phyloP scores from a whole-genome alignment of 1,284 basidiomycete species.

The Ganoderma multipileum region DNA sequence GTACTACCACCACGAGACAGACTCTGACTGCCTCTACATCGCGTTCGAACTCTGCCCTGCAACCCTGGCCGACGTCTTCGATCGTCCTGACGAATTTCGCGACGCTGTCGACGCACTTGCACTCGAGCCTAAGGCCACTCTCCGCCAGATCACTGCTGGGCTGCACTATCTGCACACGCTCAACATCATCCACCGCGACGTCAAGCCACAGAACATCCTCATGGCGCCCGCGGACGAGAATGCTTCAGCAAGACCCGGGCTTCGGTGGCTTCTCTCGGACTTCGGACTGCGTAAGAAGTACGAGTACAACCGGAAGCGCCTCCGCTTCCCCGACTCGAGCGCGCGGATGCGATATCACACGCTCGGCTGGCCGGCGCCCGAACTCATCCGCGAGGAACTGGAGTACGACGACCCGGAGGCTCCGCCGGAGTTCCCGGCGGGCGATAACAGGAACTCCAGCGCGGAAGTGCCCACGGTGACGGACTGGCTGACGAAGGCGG shows the following conservation, averaged over 20 bases:
- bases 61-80: slow-evolving; percentile 92
- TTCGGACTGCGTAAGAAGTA: slow-evolving; percentile 94
- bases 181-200: slow-evolving; percentile 97
- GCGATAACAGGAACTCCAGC: slow-evolving; percentile 54
- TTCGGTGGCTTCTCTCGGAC: slow-evolving; percentile 91
- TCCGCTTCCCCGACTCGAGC: slow-evolving; percentile 69
- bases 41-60: slow-evolving; percentile 97
- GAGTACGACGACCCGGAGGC: slow-evolving; percentile 82
- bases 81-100: slow-evolving; percentile 77
- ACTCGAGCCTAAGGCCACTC: slow-evolving; percentile 88
- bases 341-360: slow-evolving; percentile 88
- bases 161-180: slow-evolving; percentile 91
- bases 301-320: slow-evolving; percentile 93
- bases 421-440: slow-evolving; percentile 59
- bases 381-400: slow-evolving; percentile 91
- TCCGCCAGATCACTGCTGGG: slow-evolving; percentile 89
- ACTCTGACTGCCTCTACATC: slow-evolving; percentile 94
- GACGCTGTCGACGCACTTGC: slow-evolving; percentile 59
- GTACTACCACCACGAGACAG: slow-evolving; percentile 96
- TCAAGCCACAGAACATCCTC: slow-evolving; percentile 98
- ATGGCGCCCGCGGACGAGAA: slow-evolving; percentile 65
- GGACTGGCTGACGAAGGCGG: slow-evolving; percentile 86
- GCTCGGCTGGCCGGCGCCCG: slow-evolving; percentile 94
- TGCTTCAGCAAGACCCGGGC: slow-evolving; percentile 48
- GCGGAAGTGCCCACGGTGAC: slow-evolving; percentile 22